Evolutionary conservation across 306 rosid species (phyloP).

Genomic region (Dryas octopetala): DNA sequence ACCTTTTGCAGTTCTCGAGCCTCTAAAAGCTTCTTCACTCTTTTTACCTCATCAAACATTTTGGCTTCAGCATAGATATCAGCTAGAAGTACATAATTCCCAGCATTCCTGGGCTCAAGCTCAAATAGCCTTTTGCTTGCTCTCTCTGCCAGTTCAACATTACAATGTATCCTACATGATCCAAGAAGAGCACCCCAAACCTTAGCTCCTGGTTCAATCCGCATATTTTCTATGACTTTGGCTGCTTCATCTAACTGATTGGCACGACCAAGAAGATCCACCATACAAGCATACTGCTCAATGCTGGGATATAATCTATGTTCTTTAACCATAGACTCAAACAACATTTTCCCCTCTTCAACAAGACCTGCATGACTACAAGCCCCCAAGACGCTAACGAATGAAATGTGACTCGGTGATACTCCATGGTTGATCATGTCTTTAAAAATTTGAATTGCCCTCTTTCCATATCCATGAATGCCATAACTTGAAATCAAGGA

Average conservation of each 20-base stretch:
- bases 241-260: slow-evolving; percentile 82
- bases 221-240: slow-evolving; percentile 67
- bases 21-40: slow-evolving; percentile 65
- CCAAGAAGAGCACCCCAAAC: slow-evolving; percentile 97
- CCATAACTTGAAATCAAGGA: slow-evolving; percentile 85
- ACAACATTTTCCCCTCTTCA: slow-evolving; percentile 65
- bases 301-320: slow-evolving; percentile 58
- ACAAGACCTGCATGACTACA: slow-evolving; percentile 91
- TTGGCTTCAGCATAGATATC: slow-evolving; percentile 74
- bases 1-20: slow-evolving; percentile 61
- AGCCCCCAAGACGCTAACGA: slow-evolving; percentile 76
- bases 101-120: slow-evolving; percentile 84
- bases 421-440: slow-evolving; percentile 63
- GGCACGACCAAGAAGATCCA: slow-evolving; percentile 94
- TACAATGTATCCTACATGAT: slow-evolving; percentile 77
- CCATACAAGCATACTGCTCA: slow-evolving; percentile 94
- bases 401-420: slow-evolving; percentile 71
- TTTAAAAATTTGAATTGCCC: slow-evolving; percentile 61
- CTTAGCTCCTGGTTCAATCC: slow-evolving; percentile 68
- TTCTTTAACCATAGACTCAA: slow-evolving; percentile 58
- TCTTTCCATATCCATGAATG: slow-evolving; percentile 76
- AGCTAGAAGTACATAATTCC: slow-evolving; percentile 84
- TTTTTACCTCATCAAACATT: slow-evolving; percentile 72
- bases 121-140: slow-evolving; percentile 69
- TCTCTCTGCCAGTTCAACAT: slow-evolving; percentile 79